Percentiles rank a stretch among this genome's conserved stretches.
Evolutionary conservation across 495 filamentous ascomycete species (phyloP).

Genomic region (Aspergillus affinis): DNA sequence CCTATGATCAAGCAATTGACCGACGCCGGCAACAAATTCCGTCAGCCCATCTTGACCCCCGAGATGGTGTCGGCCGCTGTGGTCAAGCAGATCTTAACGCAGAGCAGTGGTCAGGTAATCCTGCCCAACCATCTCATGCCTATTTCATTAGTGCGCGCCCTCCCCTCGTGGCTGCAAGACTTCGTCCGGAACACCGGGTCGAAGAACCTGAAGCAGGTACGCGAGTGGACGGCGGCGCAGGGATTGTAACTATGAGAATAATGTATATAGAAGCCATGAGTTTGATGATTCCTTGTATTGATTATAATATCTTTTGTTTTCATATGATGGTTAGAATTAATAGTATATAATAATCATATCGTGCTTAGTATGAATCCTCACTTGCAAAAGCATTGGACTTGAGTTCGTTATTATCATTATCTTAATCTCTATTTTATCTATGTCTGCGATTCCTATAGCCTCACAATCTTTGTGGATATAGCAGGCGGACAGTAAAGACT

Average conservation of each 20-base stretch:
- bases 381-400: too few relatives aligned
- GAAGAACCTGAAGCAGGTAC: slow-evolving; percentile 20
- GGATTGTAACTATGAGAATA: neutral
- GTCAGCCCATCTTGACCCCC: slow-evolving; percentile 37
- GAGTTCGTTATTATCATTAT: too few relatives aligned
- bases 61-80: slow-evolving; percentile 40
- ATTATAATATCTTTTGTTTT: neutral
- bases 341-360: too few relatives aligned
- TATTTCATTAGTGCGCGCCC: slow-evolving; percentile 33
- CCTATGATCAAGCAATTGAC: slow-evolving; percentile 44
- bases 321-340: neutral
- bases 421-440: too few relatives aligned
- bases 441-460: too few relatives aligned
- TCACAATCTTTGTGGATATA: too few relatives aligned
- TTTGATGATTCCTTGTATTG: neutral
- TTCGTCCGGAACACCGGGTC: slow-evolving; percentile 30
- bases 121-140: slow-evolving; percentile 26
- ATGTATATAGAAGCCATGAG: neutral
- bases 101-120: slow-evolving; percentile 44
- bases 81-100: slow-evolving; percentile 41
- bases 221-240: slow-evolving; percentile 10
- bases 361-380: too few relatives aligned
- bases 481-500: neutral
- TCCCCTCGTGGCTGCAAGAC: slow-evolving; percentile 46
- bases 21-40: slow-evolving; percentile 37